A percentile compares a stretch with the other conserved stretches of the same genome.
phyloP scores from a whole-genome alignment of 768 basidiomycete species.

The Pulveroboletus ravenelii region DNA sequence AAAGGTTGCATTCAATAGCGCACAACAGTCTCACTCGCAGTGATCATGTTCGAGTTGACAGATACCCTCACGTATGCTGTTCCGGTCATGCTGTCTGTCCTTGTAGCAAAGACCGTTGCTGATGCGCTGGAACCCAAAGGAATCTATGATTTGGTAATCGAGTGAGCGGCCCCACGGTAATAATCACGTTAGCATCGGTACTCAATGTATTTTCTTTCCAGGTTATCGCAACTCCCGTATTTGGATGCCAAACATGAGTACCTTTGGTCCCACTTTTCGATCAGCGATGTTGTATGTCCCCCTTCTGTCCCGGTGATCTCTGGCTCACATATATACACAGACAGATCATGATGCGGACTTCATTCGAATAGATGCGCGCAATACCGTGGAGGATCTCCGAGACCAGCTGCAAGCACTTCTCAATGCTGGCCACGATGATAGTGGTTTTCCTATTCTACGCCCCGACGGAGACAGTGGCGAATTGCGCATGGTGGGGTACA shows the following conservation, averaged over 20 bases:
- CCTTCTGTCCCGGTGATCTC: neutral
- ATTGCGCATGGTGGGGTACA: constrained; percentile 78
- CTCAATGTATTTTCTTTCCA: constrained; percentile 17
- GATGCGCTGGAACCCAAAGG: constrained; percentile 61
- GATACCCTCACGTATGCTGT: constrained; percentile 89
- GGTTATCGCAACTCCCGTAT: constrained; percentile 84
- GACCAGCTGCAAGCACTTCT: constrained; percentile 61
- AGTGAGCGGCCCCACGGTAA: constrained; percentile 34
- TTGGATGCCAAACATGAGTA: constrained; percentile 89
- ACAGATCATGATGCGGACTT: constrained; percentile 60
- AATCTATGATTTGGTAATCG: constrained; percentile 96
- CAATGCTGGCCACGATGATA: constrained; percentile 60
- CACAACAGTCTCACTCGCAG: constrained; percentile 89
- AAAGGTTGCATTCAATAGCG: constrained; percentile 39
- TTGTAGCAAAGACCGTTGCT: constrained; percentile 48
- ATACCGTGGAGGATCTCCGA: constrained; percentile 74
- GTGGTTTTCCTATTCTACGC: constrained; percentile 83
- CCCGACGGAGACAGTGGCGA: constrained; percentile 40
- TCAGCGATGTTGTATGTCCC: constrained; percentile 69
- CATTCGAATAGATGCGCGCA: constrained; percentile 65
- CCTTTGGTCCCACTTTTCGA: constrained; percentile 73
- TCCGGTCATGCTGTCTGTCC: constrained; percentile 82
- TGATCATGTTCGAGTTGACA: constrained; percentile 95
- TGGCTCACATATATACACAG: constrained; percentile 35
- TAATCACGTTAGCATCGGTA: neutral